These are phyloP conservation scores for Fagus sylvatica DNA, from an alignment of 306 rosid species.

Conservation along the genomic window DNA sequence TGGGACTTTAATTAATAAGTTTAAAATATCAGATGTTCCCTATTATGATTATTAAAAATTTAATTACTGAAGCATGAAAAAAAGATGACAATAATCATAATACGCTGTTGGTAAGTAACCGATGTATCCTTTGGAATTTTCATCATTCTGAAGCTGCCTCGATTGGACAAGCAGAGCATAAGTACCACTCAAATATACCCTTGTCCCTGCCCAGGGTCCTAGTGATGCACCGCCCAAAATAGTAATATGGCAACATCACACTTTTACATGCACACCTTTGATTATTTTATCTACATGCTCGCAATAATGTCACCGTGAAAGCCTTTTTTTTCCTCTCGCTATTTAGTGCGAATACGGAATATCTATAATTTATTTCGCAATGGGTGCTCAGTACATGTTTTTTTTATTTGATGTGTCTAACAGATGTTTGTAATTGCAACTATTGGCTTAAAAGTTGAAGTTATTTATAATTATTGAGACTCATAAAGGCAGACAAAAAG, in stretches of 20 bases:
- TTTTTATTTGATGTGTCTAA: too few species aligned
- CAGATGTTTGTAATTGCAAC: too few species aligned
- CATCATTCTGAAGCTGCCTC: slow-evolving; percentile 51
- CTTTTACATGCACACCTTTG: slow-evolving; percentile 39
- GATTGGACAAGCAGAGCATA: slow-evolving; percentile 58
- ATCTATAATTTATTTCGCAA: background rate
- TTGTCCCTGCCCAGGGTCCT: slow-evolving; percentile 38
- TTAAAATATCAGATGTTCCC: slow-evolving; percentile 22
- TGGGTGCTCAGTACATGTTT: too few species aligned
- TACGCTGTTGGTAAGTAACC: too few species aligned
- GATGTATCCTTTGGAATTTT: slow-evolving; percentile 26
- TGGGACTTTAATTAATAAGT: slow-evolving; percentile 8
- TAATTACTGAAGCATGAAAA: background rate
- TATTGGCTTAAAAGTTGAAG: too few species aligned
- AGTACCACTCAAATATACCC: slow-evolving; percentile 54
- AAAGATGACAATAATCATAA: background rate
- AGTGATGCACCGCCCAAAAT: slow-evolving; percentile 71
- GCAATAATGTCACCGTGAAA: slow-evolving; percentile 33
- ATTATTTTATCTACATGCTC: slow-evolving; percentile 32
- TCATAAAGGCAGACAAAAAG: background rate
- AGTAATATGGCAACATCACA: slow-evolving; percentile 56
- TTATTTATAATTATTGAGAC: background rate
- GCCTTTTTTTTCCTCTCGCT: slow-evolving; percentile 8
- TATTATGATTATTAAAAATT: background rate
- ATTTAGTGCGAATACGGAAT: background rate